Conservation (phyloP, 2,329 filamentous ascomycete species). For the Fusarium piperis region DNA sequence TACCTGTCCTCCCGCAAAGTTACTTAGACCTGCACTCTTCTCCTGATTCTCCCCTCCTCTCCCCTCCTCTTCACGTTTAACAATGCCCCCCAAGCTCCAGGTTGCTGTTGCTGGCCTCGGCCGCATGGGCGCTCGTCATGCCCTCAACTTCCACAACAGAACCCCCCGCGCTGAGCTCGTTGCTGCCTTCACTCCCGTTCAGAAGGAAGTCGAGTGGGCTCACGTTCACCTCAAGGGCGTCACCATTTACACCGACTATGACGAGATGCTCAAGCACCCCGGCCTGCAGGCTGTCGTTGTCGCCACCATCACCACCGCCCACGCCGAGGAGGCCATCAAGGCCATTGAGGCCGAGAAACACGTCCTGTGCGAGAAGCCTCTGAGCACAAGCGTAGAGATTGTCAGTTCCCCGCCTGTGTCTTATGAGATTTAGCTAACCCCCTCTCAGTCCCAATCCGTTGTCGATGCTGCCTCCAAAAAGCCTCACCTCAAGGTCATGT, state of each 20-base stretch:
- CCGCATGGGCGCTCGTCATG: constrained; percentile 42
- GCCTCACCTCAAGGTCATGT: constrained; percentile 72
- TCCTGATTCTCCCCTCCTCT: neutral
- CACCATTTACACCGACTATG: constrained; percentile 36
- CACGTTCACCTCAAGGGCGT: constrained; percentile 36
- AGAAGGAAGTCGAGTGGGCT: constrained; percentile 40
- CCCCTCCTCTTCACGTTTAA: neutral
- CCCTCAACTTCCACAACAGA: constrained; percentile 41
- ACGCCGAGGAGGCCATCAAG: constrained; percentile 41
- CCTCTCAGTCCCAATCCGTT: constrained; percentile 64
- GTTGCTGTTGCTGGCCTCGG: constrained; percentile 40
- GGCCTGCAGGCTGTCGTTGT: constrained; percentile 40
- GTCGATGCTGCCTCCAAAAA: constrained; percentile 64
- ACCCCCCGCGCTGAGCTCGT: constrained; percentile 40
- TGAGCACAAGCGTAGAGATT: constrained; percentile 56
- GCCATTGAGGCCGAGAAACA: constrained; percentile 42
- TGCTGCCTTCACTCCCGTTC: constrained; percentile 39
- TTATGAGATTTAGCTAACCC: neutral
- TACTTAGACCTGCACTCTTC: neutral
- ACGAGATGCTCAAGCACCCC: constrained; percentile 42
- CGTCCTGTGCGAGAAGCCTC: constrained; percentile 41
- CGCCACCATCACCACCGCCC: constrained; percentile 40
- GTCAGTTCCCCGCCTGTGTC: constrained; percentile 49
- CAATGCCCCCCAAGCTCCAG: constrained; percentile 39
- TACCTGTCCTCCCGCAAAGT: constrained; percentile 1